phyloP scores from a whole-genome alignment of 306 rosid species.

The Astragalus membranaceus region DNA sequence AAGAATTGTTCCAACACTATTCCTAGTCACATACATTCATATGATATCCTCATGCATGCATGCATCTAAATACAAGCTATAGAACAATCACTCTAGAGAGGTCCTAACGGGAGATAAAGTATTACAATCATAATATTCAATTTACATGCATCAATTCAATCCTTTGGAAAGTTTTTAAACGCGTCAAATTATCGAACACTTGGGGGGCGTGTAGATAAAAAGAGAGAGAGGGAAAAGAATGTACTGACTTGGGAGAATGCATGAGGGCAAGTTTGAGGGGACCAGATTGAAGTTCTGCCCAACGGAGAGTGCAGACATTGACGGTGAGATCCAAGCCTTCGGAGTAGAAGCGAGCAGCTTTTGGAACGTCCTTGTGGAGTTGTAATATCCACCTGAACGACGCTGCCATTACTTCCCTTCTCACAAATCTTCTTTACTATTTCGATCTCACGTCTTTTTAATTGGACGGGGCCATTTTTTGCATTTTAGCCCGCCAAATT shows the following conservation, averaged over 20 bases:
- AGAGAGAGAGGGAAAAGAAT: background rate
- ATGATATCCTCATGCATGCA: too few relatives aligned
- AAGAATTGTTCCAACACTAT: too few relatives aligned
- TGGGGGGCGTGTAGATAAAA: constrained; percentile 6
- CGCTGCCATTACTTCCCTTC: constrained; percentile 38
- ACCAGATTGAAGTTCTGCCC: constrained; percentile 89
- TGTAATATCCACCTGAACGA: constrained; percentile 79
- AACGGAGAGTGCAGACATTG: constrained; percentile 67
- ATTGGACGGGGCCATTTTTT: background rate
- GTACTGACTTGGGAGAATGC: constrained; percentile 60
- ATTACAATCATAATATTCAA: too few relatives aligned
- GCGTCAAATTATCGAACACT: constrained; percentile 35
- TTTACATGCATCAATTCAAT: too few relatives aligned
- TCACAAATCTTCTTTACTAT: background rate
- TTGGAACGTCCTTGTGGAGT: constrained; percentile 72
- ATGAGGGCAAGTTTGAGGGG: constrained; percentile 78
- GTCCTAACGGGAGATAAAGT: too few relatives aligned
- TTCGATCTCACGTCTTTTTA: background rate
- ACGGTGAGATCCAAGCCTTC: constrained; percentile 74
- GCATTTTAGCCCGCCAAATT: too few relatives aligned
- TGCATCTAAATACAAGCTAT: too few relatives aligned
- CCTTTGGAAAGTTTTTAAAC: too few relatives aligned
- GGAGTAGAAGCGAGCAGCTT: constrained; percentile 75
- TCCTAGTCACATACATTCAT: too few relatives aligned
- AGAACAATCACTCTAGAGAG: too few relatives aligned